phyloP scores from a whole-genome alignment of 441 rosid genomes.

The Melastoma candidum region DNA sequence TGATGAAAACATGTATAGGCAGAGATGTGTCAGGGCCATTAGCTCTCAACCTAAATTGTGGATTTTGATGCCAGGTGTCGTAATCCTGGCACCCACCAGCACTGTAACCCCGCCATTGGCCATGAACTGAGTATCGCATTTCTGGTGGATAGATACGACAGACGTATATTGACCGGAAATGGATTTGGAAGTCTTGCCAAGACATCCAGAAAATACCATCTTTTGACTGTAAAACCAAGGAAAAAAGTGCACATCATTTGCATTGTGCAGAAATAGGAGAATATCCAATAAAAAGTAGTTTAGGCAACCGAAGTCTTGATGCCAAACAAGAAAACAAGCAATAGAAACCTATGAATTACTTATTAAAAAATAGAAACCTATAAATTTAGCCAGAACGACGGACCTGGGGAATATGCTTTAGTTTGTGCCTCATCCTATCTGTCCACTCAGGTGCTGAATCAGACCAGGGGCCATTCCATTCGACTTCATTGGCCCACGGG shows the following conservation, averaged over 20 bases:
- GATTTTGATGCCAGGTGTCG: slow-evolving; percentile 98
- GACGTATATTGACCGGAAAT: slow-evolving; percentile 95
- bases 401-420: slow-evolving; percentile 93
- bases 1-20: slow-evolving; percentile 93
- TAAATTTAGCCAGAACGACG: slow-evolving; percentile 1
- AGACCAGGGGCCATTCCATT: slow-evolving; percentile 99
- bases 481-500: slow-evolving; percentile 99
- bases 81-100: slow-evolving; percentile 99
- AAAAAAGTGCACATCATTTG: slow-evolving; percentile 7
- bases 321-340: slow-evolving; percentile 1
- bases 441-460: slow-evolving; percentile 98
- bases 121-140: slow-evolving; percentile 96
- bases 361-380: not conserved
- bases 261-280: not conserved
- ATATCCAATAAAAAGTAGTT: slow-evolving; percentile 5
- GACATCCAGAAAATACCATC: slow-evolving; percentile 99
- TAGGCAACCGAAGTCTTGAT: slow-evolving; percentile 4
- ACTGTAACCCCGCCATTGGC: slow-evolving; percentile 97
- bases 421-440: slow-evolving; percentile 96
- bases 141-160: slow-evolving; percentile 98
- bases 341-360: too few relatives aligned
- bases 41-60: slow-evolving; percentile 92
- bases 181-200: slow-evolving; percentile 99
- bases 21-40: slow-evolving; percentile 82
- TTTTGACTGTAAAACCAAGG: slow-evolving; percentile 55